A percentile compares a stretch with the other conserved stretches of the same genome.
These are phyloP conservation scores for Claviceps africana DNA, from an alignment of 2,329 filamentous ascomycete species.

Conservation along the genomic window DNA sequence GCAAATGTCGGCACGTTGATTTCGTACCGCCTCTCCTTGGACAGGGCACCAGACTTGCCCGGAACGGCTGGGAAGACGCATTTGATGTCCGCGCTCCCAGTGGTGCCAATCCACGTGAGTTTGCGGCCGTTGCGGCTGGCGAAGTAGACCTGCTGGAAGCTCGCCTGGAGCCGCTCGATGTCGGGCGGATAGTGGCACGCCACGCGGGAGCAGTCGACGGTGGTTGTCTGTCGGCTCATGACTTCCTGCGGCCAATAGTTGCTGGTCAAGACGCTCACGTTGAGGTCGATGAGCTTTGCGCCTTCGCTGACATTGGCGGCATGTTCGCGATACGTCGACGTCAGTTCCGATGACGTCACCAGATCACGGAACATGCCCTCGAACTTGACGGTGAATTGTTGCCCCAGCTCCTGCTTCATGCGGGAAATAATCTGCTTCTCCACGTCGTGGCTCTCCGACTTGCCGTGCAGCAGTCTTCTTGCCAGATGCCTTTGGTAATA, in stretches of 20 bases:
- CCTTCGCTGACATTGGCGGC: constrained; percentile 37
- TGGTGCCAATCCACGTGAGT: constrained; percentile 63
- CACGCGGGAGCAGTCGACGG: constrained; percentile 28
- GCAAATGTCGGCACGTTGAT: constrained; percentile 84
- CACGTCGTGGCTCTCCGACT: constrained; percentile 79
- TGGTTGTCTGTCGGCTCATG: constrained; percentile 49
- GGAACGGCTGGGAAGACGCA: constrained; percentile 61
- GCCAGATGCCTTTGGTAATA: constrained; percentile 98
- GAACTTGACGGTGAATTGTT: constrained; percentile 82
- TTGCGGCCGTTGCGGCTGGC: constrained; percentile 76
- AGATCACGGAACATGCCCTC: constrained; percentile 99
- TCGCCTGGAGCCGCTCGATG: constrained; percentile 62
- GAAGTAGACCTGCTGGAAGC: constrained; percentile 80
- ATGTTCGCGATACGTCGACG: constrained; percentile 59
- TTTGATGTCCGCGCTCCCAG: constrained; percentile 73
- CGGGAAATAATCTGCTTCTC: constrained; percentile 92
- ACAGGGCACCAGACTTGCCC: constrained; percentile 49
- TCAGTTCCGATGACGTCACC: constrained; percentile 72
- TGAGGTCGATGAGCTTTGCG: constrained; percentile 52
- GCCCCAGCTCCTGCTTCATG: constrained; percentile 94
- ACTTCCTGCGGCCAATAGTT: constrained; percentile 93
- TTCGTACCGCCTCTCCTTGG: constrained; percentile 65
- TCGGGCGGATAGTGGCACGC: constrained; percentile 60
- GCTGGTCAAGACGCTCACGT: constrained; percentile 74
- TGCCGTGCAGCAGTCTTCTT: constrained; percentile 72